phyloP scores from a whole-genome alignment of 495 filamentous ascomycete species.

The Tuber calosporum region DNA sequence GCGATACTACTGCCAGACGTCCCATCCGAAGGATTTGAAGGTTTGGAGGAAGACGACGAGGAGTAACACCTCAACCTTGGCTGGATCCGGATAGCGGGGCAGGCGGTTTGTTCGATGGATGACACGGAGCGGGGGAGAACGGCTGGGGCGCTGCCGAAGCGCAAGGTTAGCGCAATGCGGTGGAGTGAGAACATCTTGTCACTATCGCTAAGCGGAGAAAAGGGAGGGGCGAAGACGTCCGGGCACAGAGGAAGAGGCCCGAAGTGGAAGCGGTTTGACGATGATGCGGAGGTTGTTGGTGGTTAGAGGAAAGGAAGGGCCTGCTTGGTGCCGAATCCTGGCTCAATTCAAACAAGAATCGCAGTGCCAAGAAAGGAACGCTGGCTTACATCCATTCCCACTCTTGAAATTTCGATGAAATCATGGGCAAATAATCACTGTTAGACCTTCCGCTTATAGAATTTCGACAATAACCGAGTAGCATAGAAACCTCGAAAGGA shows the following conservation, averaged over 20 bases:
- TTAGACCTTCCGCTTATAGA: neutral
- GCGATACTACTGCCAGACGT: constrained; percentile 17
- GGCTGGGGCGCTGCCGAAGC: constrained; percentile 12
- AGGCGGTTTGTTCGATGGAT: neutral
- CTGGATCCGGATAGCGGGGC: neutral
- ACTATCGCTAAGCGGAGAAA: constrained; percentile 6
- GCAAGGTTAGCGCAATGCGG: constrained; percentile 21
- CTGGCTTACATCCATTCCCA: neutral
- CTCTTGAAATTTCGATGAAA: neutral
- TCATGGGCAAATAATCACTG: neutral
- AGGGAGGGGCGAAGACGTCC: neutral
- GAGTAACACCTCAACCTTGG: constrained; percentile 22
- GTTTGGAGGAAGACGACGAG: constrained; percentile 24
- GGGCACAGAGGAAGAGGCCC: constrained; percentile 7
- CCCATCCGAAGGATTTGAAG: constrained; percentile 26
- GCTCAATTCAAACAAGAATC: neutral
- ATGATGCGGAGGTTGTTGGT: neutral
- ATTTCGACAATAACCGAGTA: neutral
- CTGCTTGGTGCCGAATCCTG: neutral
- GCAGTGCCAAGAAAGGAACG: neutral
- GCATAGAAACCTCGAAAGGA: neutral
- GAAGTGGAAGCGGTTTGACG: constrained; percentile 8
- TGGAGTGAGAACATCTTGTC: constrained; percentile 24
- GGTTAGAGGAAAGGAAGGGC: constrained; percentile 3
- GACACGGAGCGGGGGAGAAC: constrained; percentile 10